A percentile compares a stretch with the other conserved stretches of the same genome.
These are phyloP conservation scores for Solanum medicagineum DNA, from an alignment of 257 asterid genomes.

Conservation along the genomic window DNA sequence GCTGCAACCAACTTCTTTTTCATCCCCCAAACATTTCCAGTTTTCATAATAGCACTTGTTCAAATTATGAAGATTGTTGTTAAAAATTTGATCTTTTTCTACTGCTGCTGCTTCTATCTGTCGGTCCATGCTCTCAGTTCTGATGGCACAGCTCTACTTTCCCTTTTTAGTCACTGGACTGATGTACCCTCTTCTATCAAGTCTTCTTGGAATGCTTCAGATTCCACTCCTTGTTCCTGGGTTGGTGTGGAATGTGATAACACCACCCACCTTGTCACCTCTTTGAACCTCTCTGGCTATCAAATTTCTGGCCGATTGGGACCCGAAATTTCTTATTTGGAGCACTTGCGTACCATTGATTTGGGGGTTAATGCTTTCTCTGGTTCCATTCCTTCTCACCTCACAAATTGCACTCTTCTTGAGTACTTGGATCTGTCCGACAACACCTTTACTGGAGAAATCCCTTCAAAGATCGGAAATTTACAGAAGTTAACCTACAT, in stretches of 20 bases:
- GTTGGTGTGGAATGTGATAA: slow-evolving; percentile 50
- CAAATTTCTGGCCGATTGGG: slow-evolving; percentile 67
- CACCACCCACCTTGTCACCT: slow-evolving; percentile 11
- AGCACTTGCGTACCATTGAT: slow-evolving; percentile 30
- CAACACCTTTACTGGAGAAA: slow-evolving; percentile 42
- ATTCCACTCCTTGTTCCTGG: slow-evolving; percentile 80
- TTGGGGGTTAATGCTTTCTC: slow-evolving; percentile 31
- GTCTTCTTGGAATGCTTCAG: slow-evolving; percentile 68
- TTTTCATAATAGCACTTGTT: neutral
- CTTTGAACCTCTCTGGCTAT: slow-evolving; percentile 30
- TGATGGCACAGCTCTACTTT: slow-evolving; percentile 54
- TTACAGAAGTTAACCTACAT: slow-evolving; percentile 25
- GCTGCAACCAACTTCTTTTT: neutral
- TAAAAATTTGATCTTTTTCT: slow-evolving; percentile 7
- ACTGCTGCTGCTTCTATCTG: slow-evolving; percentile 23
- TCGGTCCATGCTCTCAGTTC: slow-evolving; percentile 19
- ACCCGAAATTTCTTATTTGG: slow-evolving; percentile 42
- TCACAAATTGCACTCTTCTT: slow-evolving; percentile 39
- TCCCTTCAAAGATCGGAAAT: slow-evolving; percentile 46
- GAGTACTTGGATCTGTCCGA: slow-evolving; percentile 32
- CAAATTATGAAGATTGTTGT: slow-evolving; percentile 14
- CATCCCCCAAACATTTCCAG: neutral
- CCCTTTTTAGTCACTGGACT: slow-evolving; percentile 49
- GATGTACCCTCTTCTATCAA: slow-evolving; percentile 35
- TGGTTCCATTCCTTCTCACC: slow-evolving; percentile 41